Base-by-base conservation (phyloP, 2,329 filamentous ascomycete genomes). In the Calonectria crousiana region DNA sequence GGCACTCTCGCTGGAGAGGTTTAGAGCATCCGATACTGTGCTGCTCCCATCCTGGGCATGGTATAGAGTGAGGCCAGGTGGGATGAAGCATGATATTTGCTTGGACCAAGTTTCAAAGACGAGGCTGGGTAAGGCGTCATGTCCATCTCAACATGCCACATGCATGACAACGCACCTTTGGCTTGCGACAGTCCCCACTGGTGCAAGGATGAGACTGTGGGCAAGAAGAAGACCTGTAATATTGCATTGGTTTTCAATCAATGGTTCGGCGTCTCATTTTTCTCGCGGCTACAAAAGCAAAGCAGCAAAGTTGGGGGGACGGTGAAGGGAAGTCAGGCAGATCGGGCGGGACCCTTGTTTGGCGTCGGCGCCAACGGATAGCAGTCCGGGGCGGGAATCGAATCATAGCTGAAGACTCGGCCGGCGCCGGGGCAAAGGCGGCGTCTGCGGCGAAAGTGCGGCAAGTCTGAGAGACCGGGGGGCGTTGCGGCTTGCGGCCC, bases 1-100 rank as follows among this genome's bases (percentile, higher is more conserved):
- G 88, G 79, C 18, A 83, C 80, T 4, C 77, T 84, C 60, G 88
- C 80, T 26, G 81, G 82, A 30, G 80, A 84, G 70, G 83, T 84
- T 36, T 84, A 78, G 80, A 67, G 52, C 60, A 38, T 53, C 72
- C 53, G 53, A 73, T 62, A 30, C 64, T 68, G 36, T 74, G 67
- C 74, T 73, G 71, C 67, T 60, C 65, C 36, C 38, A 66, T 56
- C 69, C 38, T 66, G 69, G 65, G 64, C 36, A 34, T 53, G 60
- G 26, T 26, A 34, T 49, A n/a, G 28, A 41, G n/a, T 18, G 11
- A 62, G n/a, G n/a, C 23, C 41, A 49, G 28, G 23, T 4, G 56
- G 41, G 23, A 23, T 41, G 38, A 30, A 41, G 32, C 47, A 60
- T 9, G 52, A 32, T 36, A 51, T 51, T 32, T 56, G 49, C 36